These are phyloP conservation scores for Papiliotrema flavescens DNA, from an alignment of 1,284 basidiomycete species.

Conservation along the genomic window DNA sequence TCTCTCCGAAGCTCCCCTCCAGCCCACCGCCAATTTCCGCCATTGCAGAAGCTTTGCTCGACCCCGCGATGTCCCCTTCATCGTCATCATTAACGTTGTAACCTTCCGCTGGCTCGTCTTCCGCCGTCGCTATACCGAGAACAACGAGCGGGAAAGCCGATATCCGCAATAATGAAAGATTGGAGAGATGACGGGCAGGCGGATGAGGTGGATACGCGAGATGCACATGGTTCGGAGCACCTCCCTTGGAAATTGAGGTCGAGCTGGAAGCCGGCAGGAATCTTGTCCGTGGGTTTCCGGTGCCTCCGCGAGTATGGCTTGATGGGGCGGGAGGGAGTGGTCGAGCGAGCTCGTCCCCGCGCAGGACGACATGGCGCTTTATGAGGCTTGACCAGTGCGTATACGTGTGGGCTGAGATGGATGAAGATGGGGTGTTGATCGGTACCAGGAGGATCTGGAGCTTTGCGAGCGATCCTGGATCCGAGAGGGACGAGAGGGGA, in stretches of 20 bases:
- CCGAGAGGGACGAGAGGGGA: constrained; percentile 29
- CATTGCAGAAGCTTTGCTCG: background rate
- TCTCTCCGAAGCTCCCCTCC: constrained; percentile 28
- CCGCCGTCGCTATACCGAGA: constrained; percentile 35
- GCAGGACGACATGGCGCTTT: constrained; percentile 31
- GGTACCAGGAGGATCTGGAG: constrained; percentile 47
- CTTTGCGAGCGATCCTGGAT: constrained; percentile 43
- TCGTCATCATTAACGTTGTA: constrained; percentile 18
- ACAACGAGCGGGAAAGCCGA: constrained; percentile 41
- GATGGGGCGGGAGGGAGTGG: constrained; percentile 12
- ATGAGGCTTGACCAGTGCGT: constrained; percentile 30
- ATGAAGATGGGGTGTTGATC: constrained; percentile 24
- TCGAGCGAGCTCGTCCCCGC: constrained; percentile 36
- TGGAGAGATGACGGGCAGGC: constrained; percentile 37
- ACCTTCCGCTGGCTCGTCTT: constrained; percentile 12
- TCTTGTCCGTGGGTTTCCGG: constrained; percentile 15
- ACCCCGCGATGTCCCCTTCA: constrained; percentile 1
- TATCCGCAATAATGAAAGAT: constrained; percentile 36
- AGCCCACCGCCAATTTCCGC: background rate
- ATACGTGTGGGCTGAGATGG: constrained; percentile 18
- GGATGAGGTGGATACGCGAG: constrained; percentile 32
- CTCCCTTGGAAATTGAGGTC: constrained; percentile 27
- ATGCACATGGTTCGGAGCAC: constrained; percentile 38
- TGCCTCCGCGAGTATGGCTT: constrained; percentile 14
- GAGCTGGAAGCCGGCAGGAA: constrained; percentile 32